Evolutionary conservation across 176 grass and related monocot genomes (phyloP).

Genomic region (Elaeis guineensis): DNA sequence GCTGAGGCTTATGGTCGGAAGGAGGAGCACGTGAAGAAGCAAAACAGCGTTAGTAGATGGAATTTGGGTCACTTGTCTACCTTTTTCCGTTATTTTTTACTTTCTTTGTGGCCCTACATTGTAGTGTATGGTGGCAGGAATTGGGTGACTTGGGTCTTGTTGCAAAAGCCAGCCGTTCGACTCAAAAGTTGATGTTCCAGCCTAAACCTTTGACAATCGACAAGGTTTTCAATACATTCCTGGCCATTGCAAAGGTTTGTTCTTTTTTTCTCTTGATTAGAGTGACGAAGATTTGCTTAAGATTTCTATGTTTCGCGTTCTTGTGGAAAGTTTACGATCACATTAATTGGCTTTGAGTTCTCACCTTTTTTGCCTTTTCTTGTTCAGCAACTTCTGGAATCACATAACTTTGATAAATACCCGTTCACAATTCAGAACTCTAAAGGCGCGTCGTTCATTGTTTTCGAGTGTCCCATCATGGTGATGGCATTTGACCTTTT

Average conservation of each 20-base stretch:
- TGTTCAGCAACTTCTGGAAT: too few relatives aligned
- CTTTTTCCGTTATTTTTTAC: not conserved
- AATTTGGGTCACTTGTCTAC: not conserved
- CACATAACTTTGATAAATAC: too few relatives aligned
- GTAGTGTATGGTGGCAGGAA: conserved; percentile 38
- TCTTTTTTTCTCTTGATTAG: not conserved
- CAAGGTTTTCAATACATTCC: conserved; percentile 64
- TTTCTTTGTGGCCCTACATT: not conserved
- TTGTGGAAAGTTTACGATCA: too few relatives aligned
- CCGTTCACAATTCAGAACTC: too few relatives aligned
- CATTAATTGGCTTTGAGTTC: too few relatives aligned
- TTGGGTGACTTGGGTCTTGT: conserved; percentile 95
- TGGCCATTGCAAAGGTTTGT: conserved; percentile 81
- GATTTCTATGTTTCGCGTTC: too few relatives aligned
- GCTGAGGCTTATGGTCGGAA: conserved; percentile 89
- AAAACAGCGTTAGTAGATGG: conserved; percentile 48
- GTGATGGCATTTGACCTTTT: too few relatives aligned
- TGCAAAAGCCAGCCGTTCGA: conserved; percentile 85
- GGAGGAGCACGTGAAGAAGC: conserved; percentile 95
- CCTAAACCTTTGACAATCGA: conserved; percentile 71
- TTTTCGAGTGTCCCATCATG: too few relatives aligned
- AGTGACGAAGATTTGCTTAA: too few relatives aligned
- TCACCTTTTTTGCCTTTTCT: too few relatives aligned
- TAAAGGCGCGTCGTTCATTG: too few relatives aligned
- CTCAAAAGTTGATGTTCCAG: conserved; percentile 88